phyloP scores from a whole-genome alignment of 2,329 filamentous ascomycete species.

The Microsporum audouinii region DNA sequence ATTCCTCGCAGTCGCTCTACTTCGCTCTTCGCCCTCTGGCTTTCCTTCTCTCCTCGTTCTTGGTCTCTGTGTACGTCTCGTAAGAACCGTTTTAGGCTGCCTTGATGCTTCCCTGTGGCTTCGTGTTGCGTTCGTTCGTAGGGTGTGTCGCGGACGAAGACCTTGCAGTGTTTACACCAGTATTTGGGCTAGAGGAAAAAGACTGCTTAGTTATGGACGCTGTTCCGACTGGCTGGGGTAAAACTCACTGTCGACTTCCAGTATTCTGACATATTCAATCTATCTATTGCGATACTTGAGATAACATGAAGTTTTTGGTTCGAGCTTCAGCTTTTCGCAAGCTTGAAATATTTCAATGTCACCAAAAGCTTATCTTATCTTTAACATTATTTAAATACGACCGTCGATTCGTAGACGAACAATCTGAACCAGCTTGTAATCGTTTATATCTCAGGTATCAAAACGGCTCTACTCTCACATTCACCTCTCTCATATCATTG shows the following conservation, averaged over 20 bases:
- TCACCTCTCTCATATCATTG: slow-evolving; percentile 55
- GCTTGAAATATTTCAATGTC: neutral
- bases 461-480: slow-evolving; percentile 54
- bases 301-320: neutral
- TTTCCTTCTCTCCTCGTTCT: slow-evolving; percentile 68
- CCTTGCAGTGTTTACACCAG: slow-evolving; percentile 95
- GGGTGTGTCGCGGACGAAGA: slow-evolving; percentile 82
- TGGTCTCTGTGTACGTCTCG: slow-evolving; percentile 77
- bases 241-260: slow-evolving; percentile 77
- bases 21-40: slow-evolving; percentile 71
- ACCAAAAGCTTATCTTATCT: neutral
- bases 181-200: slow-evolving; percentile 55
- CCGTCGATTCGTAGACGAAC: neutral
- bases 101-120: slow-evolving; percentile 72
- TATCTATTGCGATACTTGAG: neutral
- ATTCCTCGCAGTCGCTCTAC: slow-evolving; percentile 75
- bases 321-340: neutral
- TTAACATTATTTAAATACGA: neutral
- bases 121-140: slow-evolving; percentile 86
- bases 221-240: neutral
- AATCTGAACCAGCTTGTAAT: too few relatives aligned
- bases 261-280: slow-evolving; percentile 70
- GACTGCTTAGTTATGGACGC: neutral
- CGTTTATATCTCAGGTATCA: neutral
- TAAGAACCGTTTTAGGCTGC: slow-evolving; percentile 75